phyloP scores from a whole-genome alignment of 1,139 yeast genomes.

The Taiozyma sp. region DNA sequence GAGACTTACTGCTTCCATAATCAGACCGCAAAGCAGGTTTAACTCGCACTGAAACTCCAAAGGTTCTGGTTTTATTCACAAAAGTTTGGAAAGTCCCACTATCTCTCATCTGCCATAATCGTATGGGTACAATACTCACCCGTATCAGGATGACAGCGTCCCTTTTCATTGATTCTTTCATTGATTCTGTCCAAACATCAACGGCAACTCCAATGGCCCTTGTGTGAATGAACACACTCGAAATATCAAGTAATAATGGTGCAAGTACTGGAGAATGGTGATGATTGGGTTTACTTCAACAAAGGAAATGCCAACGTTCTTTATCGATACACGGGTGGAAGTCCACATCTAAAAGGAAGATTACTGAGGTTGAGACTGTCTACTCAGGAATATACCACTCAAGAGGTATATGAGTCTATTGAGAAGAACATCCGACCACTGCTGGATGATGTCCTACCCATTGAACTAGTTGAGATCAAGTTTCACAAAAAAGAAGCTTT shows the following conservation, averaged over 20 bases:
- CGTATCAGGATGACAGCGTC: neutral
- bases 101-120: neutral
- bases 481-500: conserved; percentile 8
- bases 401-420: conserved; percentile 12
- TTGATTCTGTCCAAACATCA: too few relatives aligned
- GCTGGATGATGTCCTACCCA: conserved; percentile 5
- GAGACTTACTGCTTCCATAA: neutral
- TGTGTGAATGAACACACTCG: too few relatives aligned
- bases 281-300: conserved; percentile 17
- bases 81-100: neutral
- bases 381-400: conserved; percentile 11
- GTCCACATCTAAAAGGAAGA: conserved; percentile 1
- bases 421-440: neutral
- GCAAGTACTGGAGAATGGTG: neutral
- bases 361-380: conserved; percentile 16
- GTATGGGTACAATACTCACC: neutral
- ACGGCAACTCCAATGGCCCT: too few relatives aligned
- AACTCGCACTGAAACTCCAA: too few relatives aligned
- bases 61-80: too few relatives aligned
- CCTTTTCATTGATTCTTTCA: too few relatives aligned
- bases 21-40: too few relatives aligned
- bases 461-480: conserved; percentile 10
- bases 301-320: conserved; percentile 22
- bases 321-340: conserved; percentile 14
- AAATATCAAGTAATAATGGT: neutral